Conservation (phyloP, 1,284 basidiomycete genomes). For the Sparassis latifolia region DNA sequence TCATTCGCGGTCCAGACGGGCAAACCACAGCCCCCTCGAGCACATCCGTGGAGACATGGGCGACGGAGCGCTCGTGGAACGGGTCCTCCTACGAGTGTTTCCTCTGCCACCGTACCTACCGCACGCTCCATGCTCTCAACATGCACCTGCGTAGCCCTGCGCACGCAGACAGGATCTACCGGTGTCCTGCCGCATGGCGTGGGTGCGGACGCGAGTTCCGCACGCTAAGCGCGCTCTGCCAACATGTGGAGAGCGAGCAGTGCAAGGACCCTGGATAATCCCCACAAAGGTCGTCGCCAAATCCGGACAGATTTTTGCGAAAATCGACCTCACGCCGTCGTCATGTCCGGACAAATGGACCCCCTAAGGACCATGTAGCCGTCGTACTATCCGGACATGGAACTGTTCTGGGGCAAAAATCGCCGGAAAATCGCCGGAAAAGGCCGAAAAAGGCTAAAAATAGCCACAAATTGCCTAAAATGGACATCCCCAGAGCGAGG, state of each 20-base stretch:
- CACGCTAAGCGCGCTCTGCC: constrained; percentile 24
- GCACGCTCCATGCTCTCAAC: constrained; percentile 12
- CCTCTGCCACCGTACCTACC: constrained; percentile 20
- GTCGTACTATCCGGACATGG: too few relatives aligned
- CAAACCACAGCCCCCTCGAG: not conserved
- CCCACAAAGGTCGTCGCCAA: too few relatives aligned
- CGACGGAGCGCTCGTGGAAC: constrained; percentile 31
- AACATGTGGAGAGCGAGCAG: constrained; percentile 26
- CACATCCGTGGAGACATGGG: constrained; percentile 9
- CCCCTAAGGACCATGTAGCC: too few relatives aligned
- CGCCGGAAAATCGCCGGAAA: too few relatives aligned
- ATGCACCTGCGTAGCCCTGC: constrained; percentile 19
- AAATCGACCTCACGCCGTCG: too few relatives aligned
- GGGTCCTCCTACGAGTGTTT: constrained; percentile 32
- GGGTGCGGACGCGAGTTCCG: constrained; percentile 21
- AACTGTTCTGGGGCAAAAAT: too few relatives aligned
- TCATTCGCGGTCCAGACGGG: constrained; percentile 19
- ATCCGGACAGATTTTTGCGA: too few relatives aligned
- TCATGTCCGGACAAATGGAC: too few relatives aligned
- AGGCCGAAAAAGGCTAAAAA: too few relatives aligned
- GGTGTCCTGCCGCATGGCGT: constrained; percentile 12
- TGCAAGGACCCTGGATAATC: too few relatives aligned
- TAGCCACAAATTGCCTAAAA: too few relatives aligned
- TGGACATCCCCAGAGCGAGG: too few relatives aligned
- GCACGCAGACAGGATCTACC: constrained; percentile 19